phyloP scores from a whole-genome alignment of 2,329 filamentous ascomycete species.

The Pseudocercospora ulei region DNA sequence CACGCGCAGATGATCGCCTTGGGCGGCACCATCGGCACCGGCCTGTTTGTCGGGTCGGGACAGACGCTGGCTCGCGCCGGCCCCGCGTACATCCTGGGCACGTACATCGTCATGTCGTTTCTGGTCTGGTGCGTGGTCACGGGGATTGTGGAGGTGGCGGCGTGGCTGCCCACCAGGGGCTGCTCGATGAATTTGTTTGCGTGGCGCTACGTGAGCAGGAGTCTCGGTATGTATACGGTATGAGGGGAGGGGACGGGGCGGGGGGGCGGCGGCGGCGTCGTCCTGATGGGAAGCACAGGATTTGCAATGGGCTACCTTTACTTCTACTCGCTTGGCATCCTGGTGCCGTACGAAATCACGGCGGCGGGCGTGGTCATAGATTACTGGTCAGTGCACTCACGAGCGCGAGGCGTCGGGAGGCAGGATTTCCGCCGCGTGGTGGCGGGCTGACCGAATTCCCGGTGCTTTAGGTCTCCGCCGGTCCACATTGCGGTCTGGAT shows the following conservation, averaged over 20 bases:
- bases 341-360: slow-evolving; percentile 35
- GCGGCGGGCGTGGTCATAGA: slow-evolving; percentile 33
- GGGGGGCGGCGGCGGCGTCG: not conserved
- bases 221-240: slow-evolving; percentile 22
- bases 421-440: too few species aligned
- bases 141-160: slow-evolving; percentile 48
- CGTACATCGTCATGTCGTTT: slow-evolving; percentile 38
- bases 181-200: slow-evolving; percentile 44
- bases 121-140: slow-evolving; percentile 42
- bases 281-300: slow-evolving; percentile 23
- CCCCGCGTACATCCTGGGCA: slow-evolving; percentile 38
- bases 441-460: too few species aligned
- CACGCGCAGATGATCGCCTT: slow-evolving; percentile 35
- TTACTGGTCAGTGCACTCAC: too few species aligned
- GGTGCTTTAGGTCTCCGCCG: too few species aligned
- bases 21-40: slow-evolving; percentile 30
- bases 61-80: slow-evolving; percentile 34
- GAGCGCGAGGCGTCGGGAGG: too few species aligned
- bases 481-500: slow-evolving; percentile 38
- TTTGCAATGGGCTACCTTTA: slow-evolving; percentile 42
- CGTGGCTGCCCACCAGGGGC: slow-evolving; percentile 50
- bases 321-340: slow-evolving; percentile 36
- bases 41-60: slow-evolving; percentile 36
- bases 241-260: not conserved
- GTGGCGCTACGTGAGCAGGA: slow-evolving; percentile 39